Conservation (phyloP, 2,329 filamentous ascomycete genomes). For the Zasmidium cellare region DNA sequence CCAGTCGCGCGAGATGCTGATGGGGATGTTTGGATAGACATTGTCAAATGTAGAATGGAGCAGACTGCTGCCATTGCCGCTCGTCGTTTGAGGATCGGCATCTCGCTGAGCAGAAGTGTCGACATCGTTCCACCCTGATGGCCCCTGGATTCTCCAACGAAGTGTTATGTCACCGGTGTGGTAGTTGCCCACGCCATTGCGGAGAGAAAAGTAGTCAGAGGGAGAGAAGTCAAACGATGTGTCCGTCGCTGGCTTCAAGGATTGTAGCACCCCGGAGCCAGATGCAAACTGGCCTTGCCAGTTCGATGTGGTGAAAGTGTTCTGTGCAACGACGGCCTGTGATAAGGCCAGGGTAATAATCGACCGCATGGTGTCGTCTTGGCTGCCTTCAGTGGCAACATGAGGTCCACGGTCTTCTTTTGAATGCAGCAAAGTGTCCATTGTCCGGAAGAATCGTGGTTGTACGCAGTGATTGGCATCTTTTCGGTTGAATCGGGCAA, state of each 20-base stretch:
- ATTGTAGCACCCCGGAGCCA: slow-evolving; percentile 44
- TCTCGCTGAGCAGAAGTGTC: neutral
- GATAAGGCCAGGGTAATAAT: neutral
- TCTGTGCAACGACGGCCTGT: slow-evolving; percentile 2
- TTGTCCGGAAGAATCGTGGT: neutral
- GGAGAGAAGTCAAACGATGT: slow-evolving; percentile 57
- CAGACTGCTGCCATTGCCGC: neutral
- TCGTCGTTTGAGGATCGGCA: neutral
- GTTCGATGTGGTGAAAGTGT: slow-evolving; percentile 11
- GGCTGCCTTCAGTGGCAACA: neutral
- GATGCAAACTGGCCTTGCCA: slow-evolving; percentile 13
- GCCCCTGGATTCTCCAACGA: slow-evolving; percentile 50
- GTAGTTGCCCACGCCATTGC: slow-evolving; percentile 54
- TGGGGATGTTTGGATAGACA: neutral
- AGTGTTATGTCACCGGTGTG: slow-evolving; percentile 61
- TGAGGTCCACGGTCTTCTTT: neutral
- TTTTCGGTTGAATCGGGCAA: neutral
- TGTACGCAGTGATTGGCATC: neutral
- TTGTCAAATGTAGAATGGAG: slow-evolving; percentile 7
- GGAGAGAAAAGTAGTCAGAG: slow-evolving; percentile 49
- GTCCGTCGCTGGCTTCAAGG: slow-evolving; percentile 43
- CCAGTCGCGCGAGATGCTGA: slow-evolving; percentile 56
- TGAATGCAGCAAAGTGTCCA: neutral
- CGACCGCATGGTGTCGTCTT: neutral
- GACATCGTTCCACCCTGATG: slow-evolving; percentile 41